A percentile compares a stretch with the other conserved stretches of the same genome.
phyloP scores from a whole-genome alignment of 306 rosid genomes.

The Benincasa hispida region DNA sequence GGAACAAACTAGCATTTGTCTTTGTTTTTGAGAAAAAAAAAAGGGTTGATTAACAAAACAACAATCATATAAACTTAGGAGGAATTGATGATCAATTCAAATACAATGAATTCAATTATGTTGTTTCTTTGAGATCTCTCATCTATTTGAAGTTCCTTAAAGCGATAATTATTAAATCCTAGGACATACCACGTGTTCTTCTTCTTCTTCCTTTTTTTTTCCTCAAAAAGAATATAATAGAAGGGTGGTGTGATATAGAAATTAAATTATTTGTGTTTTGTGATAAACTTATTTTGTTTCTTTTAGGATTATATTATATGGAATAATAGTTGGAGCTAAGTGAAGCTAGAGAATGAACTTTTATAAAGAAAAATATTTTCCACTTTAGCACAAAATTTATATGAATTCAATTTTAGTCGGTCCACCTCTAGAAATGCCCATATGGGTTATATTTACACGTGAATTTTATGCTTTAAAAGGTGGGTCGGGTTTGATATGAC shows the following conservation, averaged over 20 bases:
- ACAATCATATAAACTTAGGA: not conserved
- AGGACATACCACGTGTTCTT: not conserved
- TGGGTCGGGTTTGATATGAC: not conserved
- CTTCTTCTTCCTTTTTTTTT: not conserved
- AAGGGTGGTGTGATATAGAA: not conserved
- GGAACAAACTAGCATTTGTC: not conserved
- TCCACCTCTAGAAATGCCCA: too few species aligned
- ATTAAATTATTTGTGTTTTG: not conserved
- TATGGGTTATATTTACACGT: not conserved
- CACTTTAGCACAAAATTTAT: too few species aligned
- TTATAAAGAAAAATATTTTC: too few species aligned
- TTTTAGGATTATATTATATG: too few species aligned
- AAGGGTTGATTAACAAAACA: not conserved
- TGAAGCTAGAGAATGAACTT: too few species aligned
- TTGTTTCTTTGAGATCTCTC: not conserved
- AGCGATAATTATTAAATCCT: not conserved
- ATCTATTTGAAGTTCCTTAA: not conserved
- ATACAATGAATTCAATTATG: constrained; percentile 3
- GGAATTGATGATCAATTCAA: not conserved
- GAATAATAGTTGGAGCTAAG: too few species aligned
- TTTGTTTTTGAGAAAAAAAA: not conserved
- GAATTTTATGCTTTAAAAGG: not conserved
- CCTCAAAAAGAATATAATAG: not conserved
- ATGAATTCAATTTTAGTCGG: too few species aligned
- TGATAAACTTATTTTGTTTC: too few species aligned